phyloP scores from a whole-genome alignment of 345 rosid species.

The Sonneratia caseolaris region DNA sequence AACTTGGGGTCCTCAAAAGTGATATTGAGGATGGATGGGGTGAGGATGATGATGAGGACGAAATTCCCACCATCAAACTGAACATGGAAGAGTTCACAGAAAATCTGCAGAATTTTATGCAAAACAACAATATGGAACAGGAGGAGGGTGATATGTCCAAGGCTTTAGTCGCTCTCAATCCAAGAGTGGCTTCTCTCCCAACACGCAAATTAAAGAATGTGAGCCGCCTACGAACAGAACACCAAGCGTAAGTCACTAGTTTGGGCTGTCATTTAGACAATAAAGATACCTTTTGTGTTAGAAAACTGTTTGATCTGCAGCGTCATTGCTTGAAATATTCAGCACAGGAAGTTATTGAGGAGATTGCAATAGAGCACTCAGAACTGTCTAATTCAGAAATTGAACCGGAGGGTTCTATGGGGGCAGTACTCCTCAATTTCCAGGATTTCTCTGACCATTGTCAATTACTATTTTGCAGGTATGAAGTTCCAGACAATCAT shows the following conservation, averaged over 20 bases:
- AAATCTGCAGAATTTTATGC: conserved; percentile 51
- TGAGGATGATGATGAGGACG: conserved; percentile 40
- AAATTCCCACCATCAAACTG: conserved; percentile 69
- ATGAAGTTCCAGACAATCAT: conserved; percentile 81
- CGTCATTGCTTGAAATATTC: background rate
- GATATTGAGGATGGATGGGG: conserved; percentile 61
- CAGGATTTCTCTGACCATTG: background rate
- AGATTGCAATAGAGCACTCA: background rate
- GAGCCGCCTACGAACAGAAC: conserved; percentile 83
- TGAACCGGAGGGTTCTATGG: background rate
- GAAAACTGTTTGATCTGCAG: background rate
- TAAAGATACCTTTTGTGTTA: background rate
- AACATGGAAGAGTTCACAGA: conserved; percentile 48
- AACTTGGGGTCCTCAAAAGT: conserved; percentile 30
- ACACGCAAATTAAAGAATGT: conserved; percentile 66
- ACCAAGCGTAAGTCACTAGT: conserved; percentile 72
- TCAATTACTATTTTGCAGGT: conserved; percentile 41
- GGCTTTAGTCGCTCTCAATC: conserved; percentile 77
- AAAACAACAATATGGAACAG: conserved; percentile 49
- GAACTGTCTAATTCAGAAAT: background rate
- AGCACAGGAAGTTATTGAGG: background rate
- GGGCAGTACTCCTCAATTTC: background rate
- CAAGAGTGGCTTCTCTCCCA: conserved; percentile 56
- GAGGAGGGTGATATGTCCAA: conserved; percentile 66
- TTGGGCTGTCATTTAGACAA: background rate